Evolutionary conservation across 1,284 basidiomycete species (phyloP), one percentile per base, ranked within the genome.

Genomic region (Ceratobasidium sp.): DNA sequence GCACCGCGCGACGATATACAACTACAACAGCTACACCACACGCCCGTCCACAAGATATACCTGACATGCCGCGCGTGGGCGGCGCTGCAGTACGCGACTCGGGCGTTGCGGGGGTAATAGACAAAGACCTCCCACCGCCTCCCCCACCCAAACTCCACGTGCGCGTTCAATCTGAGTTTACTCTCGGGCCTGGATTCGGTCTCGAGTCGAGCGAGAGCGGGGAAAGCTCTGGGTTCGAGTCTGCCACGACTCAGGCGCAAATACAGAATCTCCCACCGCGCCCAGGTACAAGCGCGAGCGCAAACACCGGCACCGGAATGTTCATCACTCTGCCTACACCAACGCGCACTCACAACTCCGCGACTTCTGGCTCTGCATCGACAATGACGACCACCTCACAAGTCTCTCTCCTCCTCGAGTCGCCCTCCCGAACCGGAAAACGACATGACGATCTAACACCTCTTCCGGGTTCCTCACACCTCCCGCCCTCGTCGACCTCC

Each of bases 191-290:
- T 22, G 66, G 56, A 24, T 69, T 69, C 31, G 66, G 50, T 36
- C 51, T 47, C 41, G 53, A 27, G 5, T 31, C 53, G 51, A 69
- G 53, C 22, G 66, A 69, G 36, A 48, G 45, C 45, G 48, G 51
- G 51, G 64, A 66, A 33, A 69, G 66, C 66, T 69, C 66, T 41
- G 66, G 66, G 31, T 69, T 69, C 41, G 66, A 69, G 47, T 57
- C 66, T n/a, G 66, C 66, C 22, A 53, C 51, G 22, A 56, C 66
- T 6, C 64, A 66, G 31, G 56, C 56, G 11, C 51, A 67, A 11
- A 51, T n/a, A 27, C 66, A 64, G 22, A 14, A 5, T 6, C 27
- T 27, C 17, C 29, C 59, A 44, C 22, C 19, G 44, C 62, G 53
- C 2, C 36, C 66, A 33, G 64, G 64, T 17, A 66, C 64, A 31